Conservation (phyloP, 331 rosid genomes). For the Cydonia oblonga region DNA sequence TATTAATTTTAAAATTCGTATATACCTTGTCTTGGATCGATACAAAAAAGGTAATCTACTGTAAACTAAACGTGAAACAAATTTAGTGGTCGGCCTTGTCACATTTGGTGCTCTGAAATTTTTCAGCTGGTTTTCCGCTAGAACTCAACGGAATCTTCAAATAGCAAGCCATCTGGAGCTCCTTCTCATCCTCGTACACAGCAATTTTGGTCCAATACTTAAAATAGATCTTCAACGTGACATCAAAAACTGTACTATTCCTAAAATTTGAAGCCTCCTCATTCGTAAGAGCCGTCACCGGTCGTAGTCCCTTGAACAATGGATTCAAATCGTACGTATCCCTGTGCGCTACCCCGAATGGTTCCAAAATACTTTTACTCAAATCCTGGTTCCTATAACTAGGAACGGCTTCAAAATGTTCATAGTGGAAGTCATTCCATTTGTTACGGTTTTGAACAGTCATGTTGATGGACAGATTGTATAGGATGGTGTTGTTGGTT, state of each 20-base stretch:
- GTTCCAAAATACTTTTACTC: neutral
- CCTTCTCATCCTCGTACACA: neutral
- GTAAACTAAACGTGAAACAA: neutral
- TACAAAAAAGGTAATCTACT: neutral
- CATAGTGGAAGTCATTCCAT: neutral
- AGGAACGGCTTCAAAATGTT: neutral
- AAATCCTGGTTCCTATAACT: neutral
- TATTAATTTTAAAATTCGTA: neutral
- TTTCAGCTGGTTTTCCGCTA: neutral
- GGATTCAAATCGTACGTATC: neutral
- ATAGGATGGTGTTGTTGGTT: neutral
- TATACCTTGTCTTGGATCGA: neutral
- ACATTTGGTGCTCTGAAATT: neutral
- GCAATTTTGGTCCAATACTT: neutral
- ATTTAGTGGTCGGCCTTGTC: neutral
- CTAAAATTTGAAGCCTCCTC: neutral
- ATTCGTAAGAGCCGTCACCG: neutral
- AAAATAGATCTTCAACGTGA: neutral
- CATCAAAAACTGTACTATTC: neutral
- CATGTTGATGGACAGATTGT: neutral
- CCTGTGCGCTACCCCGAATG: neutral
- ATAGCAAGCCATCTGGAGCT: neutral
- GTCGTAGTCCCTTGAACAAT: neutral
- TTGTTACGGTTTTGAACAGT: neutral
- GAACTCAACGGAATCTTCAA: neutral